phyloP scores from a whole-genome alignment of 768 basidiomycete species.

The Russula olivacea region DNA sequence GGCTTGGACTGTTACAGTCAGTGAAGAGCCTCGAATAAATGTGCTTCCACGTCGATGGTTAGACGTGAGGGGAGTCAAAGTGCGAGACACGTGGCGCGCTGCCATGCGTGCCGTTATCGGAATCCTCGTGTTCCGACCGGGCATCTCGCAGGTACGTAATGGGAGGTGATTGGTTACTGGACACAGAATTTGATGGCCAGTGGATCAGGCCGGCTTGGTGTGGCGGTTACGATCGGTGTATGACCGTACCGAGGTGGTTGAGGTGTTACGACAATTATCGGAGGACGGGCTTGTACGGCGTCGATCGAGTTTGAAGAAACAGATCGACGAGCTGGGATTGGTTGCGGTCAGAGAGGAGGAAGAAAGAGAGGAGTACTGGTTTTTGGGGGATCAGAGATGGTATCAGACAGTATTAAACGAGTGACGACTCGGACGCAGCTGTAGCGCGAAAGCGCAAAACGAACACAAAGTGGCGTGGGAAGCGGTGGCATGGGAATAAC shows the following conservation, averaged over 20 bases:
- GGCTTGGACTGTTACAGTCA: constrained; percentile 53
- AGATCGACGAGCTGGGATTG: constrained; percentile 27
- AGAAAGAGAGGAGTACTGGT: constrained; percentile 50
- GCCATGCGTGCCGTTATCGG: constrained; percentile 64
- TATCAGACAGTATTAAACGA: too few species aligned
- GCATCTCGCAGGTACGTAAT: constrained; percentile 58
- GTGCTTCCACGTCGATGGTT: constrained; percentile 72
- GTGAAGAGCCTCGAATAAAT: constrained; percentile 40
- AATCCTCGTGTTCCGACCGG: constrained; percentile 61
- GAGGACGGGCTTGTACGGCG: constrained; percentile 46
- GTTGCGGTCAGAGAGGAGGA: constrained; percentile 44
- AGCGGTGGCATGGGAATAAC: too few species aligned
- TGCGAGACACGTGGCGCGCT: constrained; percentile 65
- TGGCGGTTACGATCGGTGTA: constrained; percentile 69
- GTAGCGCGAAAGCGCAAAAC: too few species aligned
- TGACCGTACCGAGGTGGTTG: constrained; percentile 67
- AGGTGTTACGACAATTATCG: constrained; percentile 49
- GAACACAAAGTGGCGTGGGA: too few species aligned
- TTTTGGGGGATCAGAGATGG: constrained; percentile 55
- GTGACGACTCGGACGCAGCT: too few species aligned
- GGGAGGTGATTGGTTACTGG: background rate
- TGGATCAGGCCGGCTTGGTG: constrained; percentile 54
- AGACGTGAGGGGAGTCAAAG: constrained; percentile 56
- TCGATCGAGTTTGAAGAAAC: constrained; percentile 29
- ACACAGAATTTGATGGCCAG: background rate